Percentiles rank a stretch among this genome's conserved stretches.
These are phyloP conservation scores for Mycena rosella DNA, from an alignment of 768 basidiomycete genomes.

Conservation along the genomic window DNA sequence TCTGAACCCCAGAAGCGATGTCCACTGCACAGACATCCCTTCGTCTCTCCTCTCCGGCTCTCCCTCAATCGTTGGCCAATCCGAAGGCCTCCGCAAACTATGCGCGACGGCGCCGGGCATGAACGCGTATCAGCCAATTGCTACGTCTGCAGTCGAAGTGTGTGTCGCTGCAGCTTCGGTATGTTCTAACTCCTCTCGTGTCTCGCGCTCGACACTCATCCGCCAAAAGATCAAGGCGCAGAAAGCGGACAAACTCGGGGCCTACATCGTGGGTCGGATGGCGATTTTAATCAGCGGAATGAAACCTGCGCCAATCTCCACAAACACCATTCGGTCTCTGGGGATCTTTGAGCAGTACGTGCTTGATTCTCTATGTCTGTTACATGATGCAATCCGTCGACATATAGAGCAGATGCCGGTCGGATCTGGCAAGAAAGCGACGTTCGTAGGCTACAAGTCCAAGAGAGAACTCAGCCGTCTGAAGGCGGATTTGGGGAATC, in stretches of 20 bases:
- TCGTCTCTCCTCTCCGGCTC: no score
- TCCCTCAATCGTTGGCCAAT: background rate
- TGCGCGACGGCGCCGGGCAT: background rate
- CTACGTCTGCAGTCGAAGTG: background rate
- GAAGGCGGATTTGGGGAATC: no score
- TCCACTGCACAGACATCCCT: no score
- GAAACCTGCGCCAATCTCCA: background rate
- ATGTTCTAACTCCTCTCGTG: background rate
- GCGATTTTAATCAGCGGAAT: background rate
- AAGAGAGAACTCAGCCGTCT: no score
- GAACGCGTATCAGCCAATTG: slow-evolving; percentile 3
- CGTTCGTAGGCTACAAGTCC: no score
- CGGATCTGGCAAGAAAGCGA: no score
- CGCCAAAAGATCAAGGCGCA: background rate
- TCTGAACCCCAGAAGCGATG: no score
- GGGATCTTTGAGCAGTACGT: background rate
- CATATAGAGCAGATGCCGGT: no score
- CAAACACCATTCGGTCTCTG: background rate
- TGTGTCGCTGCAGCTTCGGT: background rate
- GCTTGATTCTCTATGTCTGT: no score
- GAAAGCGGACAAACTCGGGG: background rate
- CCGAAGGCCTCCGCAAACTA: background rate
- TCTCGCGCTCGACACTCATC: background rate
- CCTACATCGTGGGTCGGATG: background rate
- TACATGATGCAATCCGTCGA: no score